Base-by-base conservation (phyloP, 768 basidiomycete species). In the Trametopsis cervina region DNA sequence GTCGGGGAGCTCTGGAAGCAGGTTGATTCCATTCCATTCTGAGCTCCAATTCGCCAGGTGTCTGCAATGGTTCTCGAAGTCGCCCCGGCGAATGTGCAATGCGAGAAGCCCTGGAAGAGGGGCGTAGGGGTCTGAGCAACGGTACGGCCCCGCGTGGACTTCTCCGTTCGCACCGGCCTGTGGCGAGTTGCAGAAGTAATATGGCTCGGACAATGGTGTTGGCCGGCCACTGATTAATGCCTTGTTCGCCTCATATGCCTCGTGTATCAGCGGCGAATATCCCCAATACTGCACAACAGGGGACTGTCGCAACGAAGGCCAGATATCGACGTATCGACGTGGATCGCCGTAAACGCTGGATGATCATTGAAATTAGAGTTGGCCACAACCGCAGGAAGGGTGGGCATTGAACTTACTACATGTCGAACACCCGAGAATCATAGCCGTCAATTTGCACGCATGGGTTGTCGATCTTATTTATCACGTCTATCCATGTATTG, bases 201-300 rank as follows among this genome's bases (percentile, higher is more conserved):
- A 48, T 3, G 54, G 46, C 20, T 52, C 51, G 7, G 15, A 20
- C 15, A 52, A 21, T 10, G 54, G 46, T 3, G 45, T 33, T 17
- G 47, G 25, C n/a, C n/a, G n/a, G n/a, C n/a, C n/a, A 51, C 39
- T 47, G 53, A 29, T 3, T 46, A 48, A 35, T 42, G 25, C 4
- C 40, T n/a, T 51, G 52, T 61, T 61, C 0, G 44, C 49, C 22
- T 55, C 54, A 50, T 55, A 59, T 1, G 77, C 77, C 22, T 66
- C 59, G 26, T 66, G 65, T 20, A 81, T 74, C 45, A 79, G 68
- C 0, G 75, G 70, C 0, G 80, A 78, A 76, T 77, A 81, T 1
- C 62, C 51, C 52, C 78, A 81, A n/a, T 66, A 50, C 1, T 56
- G 58, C 23, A 80, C 60, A 37, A 78, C 69, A 18, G 79, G 78